Evolutionary conservation across 1,284 basidiomycete genomes (phyloP).

Genomic region (Rhodotorula sp.): DNA sequence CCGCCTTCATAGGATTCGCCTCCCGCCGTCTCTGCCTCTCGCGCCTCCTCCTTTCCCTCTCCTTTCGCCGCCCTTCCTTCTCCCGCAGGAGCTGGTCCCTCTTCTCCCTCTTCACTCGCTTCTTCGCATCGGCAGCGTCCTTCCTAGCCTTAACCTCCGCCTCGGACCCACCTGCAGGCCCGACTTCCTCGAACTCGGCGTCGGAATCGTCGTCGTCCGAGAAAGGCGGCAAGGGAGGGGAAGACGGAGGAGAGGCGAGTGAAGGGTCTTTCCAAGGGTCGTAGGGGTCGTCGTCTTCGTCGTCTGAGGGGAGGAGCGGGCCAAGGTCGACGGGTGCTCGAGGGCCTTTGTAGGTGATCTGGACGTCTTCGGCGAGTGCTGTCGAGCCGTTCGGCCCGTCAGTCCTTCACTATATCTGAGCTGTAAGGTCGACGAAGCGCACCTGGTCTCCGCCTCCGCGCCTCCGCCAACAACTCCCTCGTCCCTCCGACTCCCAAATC

Average conservation of each 20-base stretch:
- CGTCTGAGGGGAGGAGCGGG: conserved; percentile 18
- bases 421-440: no score
- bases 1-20: conserved; percentile 14
- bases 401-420: not conserved
- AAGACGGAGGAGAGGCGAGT: not conserved
- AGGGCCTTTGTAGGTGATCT: conserved; percentile 10
- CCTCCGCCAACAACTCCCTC: conserved; percentile 4
- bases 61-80: not conserved
- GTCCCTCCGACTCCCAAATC: conserved; percentile 17
- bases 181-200: conserved; percentile 27
- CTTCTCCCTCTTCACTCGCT: not conserved
- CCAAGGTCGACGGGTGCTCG: not conserved
- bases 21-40: conserved; percentile 10
- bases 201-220: conserved; percentile 15
- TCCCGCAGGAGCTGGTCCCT: not conserved
- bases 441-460: not conserved
- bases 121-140: not conserved
- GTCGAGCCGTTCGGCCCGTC: no score
- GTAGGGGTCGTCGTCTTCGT: conserved; percentile 1
- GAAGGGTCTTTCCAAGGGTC: not conserved
- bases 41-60: conserved; percentile 16
- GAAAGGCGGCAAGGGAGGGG: not conserved
- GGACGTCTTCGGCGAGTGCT: not conserved
- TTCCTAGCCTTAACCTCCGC: not conserved
- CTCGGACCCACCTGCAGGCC: not conserved